Evolutionary conservation across 2,329 filamentous ascomycete genomes (phyloP).

Genomic region (Cryphonectria radicalis): DNA sequence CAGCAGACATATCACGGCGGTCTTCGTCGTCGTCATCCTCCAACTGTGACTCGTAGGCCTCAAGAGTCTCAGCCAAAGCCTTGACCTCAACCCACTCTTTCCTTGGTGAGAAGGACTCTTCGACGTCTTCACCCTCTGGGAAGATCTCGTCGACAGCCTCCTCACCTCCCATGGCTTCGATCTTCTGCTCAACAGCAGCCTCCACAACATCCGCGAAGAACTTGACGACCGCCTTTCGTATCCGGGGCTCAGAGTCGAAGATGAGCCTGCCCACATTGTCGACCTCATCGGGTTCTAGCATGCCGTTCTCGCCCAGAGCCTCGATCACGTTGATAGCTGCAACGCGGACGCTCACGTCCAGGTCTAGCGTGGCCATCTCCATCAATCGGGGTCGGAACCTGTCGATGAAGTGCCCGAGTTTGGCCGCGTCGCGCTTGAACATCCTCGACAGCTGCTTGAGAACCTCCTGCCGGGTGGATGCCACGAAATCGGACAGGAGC

Average conservation of each 20-base stretch:
- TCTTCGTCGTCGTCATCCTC: constrained; percentile 58
- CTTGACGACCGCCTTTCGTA: constrained; percentile 84
- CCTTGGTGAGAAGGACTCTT: constrained; percentile 71
- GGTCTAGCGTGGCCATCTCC: constrained; percentile 88
- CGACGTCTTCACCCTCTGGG: constrained; percentile 71
- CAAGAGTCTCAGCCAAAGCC: constrained; percentile 81
- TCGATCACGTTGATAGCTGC: constrained; percentile 82
- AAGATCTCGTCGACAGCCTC: constrained; percentile 78
- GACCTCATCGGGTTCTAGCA: constrained; percentile 90
- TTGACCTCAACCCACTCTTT: constrained; percentile 91
- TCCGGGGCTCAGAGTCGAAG: constrained; percentile 82
- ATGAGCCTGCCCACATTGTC: constrained; percentile 86
- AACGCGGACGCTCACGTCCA: constrained; percentile 79
- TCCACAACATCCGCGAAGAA: constrained; percentile 91
- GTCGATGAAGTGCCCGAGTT: constrained; percentile 91
- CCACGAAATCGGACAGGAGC: constrained; percentile 83
- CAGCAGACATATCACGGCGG: constrained; percentile 53
- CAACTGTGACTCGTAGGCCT: constrained; percentile 76
- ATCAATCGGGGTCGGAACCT: constrained; percentile 84
- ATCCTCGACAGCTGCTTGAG: constrained; percentile 80
- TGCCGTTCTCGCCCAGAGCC: constrained; percentile 77
- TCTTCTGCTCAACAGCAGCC: constrained; percentile 76
- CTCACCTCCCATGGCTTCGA: constrained; percentile 83
- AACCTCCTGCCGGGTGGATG: constrained; percentile 80
- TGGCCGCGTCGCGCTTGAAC: constrained; percentile 79